Base-by-base conservation (phyloP, 2,329 filamentous ascomycete genomes). In the Fusarium sp. region DNA sequence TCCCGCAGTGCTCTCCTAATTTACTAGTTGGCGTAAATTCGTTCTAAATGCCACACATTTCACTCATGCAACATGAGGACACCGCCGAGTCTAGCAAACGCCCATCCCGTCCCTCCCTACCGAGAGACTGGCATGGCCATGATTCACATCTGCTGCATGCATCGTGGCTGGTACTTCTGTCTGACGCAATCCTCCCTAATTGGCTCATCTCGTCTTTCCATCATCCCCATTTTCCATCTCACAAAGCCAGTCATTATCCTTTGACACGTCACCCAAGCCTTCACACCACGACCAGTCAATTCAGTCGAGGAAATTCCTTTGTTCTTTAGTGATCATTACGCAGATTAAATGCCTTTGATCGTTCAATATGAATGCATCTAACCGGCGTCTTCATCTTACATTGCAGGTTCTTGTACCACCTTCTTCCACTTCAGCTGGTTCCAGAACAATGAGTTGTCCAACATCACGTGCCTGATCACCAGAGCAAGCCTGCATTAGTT, bases 71-170 rank as follows among this genome's bases (percentile, higher is more conserved):
- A 43, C 8, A 35, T n/a, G 20, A 24, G 8, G 9, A 57, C 33
- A 18, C 16, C 24, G 58, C n/a, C 50, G 13, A 61, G 27, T 43
- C 35, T 35, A 39, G 31, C 24, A 57, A 22, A 50, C 63, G 45
- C 62, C 66, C 62, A 39, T 60, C 52, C 27, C 58, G 41, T 29
- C 14, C 65, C 56, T 58, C 69, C 65, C 67, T 74, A 72, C 72
- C 72, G 64, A 72, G 45, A 27, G 57, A 59, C 39, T 61, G 72
- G 71, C 58, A 74, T 68, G 57, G 39, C 50, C 39, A 59, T 74
- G 57, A 59, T 59, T 39, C 35, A 59, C 71, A 72, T 65, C 63
- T 74, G 43, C 60, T 74, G 33, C 68, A 69, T 68, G 71, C 50
- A 69, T 50, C 58, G 60, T 65, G 71, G 64, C 64, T 71, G 18